Evolutionary conservation across 78 protist genomes (phyloP).

Genomic region (Salpingoeca rosetta): DNA sequence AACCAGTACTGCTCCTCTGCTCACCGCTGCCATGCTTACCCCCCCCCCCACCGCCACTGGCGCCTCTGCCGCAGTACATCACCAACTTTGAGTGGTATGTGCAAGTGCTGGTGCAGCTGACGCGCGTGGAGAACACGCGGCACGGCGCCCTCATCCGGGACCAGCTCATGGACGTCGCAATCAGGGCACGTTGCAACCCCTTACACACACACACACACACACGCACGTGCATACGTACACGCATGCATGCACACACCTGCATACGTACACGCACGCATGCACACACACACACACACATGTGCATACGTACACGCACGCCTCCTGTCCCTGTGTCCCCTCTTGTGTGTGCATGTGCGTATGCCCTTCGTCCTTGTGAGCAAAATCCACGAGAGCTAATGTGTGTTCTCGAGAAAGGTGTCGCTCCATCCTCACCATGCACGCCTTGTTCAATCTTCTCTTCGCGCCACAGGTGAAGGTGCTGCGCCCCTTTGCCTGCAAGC

Average conservation of each 20-base stretch:
- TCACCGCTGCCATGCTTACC: neutral
- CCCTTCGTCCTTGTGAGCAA: too few species aligned
- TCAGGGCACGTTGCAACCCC: slow-evolving; percentile 37
- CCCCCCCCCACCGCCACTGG: neutral
- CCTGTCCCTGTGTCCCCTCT: too few species aligned
- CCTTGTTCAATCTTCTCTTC: slow-evolving; percentile 43
- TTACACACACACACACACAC: neutral
- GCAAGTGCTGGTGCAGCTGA: slow-evolving; percentile 39
- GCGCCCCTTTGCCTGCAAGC: slow-evolving; percentile 16
- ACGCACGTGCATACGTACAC: neutral
- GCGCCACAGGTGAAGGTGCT: too few species aligned
- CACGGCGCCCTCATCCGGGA: slow-evolving; percentile 59
- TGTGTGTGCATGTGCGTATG: too few species aligned
- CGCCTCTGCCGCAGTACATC: slow-evolving; percentile 17
- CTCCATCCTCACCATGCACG: too few species aligned
- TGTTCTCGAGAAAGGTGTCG: too few species aligned
- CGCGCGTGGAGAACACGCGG: slow-evolving; percentile 22
- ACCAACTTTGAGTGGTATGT: slow-evolving; percentile 90
- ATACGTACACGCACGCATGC: neutral
- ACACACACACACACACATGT: too few species aligned
- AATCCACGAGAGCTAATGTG: too few species aligned
- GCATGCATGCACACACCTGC: too few species aligned
- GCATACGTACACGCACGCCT: too few species aligned
- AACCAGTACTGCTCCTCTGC: neutral
- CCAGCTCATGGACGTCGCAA: slow-evolving; percentile 53